Percentiles rank a stretch among this genome's conserved stretches.
Conservation (phyloP, 2,329 filamentous ascomycete genomes). For the Teratosphaeria pseudoeucalypti region DNA sequence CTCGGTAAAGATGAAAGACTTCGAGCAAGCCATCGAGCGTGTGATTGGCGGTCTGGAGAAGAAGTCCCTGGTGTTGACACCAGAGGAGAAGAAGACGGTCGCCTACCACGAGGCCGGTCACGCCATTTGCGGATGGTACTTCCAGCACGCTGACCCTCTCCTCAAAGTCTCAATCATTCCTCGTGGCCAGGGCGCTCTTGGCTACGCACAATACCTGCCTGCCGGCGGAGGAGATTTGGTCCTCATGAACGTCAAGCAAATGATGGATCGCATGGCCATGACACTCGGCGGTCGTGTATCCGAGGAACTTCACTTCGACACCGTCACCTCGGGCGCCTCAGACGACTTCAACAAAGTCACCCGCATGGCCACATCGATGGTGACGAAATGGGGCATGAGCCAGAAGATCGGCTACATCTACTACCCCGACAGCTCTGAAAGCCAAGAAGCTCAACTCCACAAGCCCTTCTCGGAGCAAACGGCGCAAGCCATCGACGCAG, state of each 20-base stretch:
- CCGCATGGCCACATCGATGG: constrained; percentile 90
- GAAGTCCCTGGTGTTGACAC: constrained; percentile 87
- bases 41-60: constrained; percentile 94
- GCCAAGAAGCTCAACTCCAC: constrained; percentile 56
- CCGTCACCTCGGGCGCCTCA: constrained; percentile 85
- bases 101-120: constrained; percentile 98
- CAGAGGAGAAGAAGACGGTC: constrained; percentile 88
- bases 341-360: constrained; percentile 99
- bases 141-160: constrained; percentile 89
- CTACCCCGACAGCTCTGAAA: constrained; percentile 53
- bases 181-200: constrained; percentile 82
- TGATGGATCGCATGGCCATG: constrained; percentile 99
- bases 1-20: constrained; percentile 77
- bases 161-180: constrained; percentile 98
- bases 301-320: constrained; percentile 93
- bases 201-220: constrained; percentile 96
- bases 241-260: constrained; percentile 86
- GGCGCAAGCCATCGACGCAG: constrained; percentile 79
- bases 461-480: constrained; percentile 96
- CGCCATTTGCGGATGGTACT: constrained; percentile 97
- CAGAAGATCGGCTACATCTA: constrained; percentile 85
- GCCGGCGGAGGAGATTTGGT: constrained; percentile 83
- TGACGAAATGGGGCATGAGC: constrained; percentile 99
- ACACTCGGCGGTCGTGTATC: constrained; percentile 89
- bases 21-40: constrained; percentile 95